These are phyloP conservation scores for Asterophora parasitica DNA, from an alignment of 768 basidiomycete species.

Conservation along the genomic window DNA sequence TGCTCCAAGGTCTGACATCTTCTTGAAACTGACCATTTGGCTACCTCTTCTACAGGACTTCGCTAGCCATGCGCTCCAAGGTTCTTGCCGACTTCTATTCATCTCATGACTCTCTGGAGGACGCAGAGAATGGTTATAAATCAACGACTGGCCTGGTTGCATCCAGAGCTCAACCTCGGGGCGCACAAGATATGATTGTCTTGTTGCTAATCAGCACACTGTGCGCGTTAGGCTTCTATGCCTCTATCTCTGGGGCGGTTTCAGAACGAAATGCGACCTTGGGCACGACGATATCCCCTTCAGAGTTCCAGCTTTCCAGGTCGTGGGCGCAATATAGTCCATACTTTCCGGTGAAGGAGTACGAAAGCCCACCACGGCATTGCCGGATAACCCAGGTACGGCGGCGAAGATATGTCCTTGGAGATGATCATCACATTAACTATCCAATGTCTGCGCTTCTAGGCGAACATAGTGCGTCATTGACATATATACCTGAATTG, in stretches of 20 bases:
- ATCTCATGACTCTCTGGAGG: not conserved
- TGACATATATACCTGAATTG: not conserved
- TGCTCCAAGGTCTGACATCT: too few relatives aligned
- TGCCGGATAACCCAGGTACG: constrained; percentile 57
- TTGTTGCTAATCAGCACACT: constrained; percentile 6
- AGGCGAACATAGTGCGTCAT: constrained; percentile 61
- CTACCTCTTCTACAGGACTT: too few relatives aligned
- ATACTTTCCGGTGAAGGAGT: constrained; percentile 44
- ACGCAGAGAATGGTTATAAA: not conserved
- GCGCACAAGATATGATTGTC: constrained; percentile 3
- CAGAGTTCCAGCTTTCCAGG: constrained; percentile 15
- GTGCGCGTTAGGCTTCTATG: constrained; percentile 7
- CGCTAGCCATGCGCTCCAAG: too few relatives aligned
- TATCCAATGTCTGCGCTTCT: not conserved
- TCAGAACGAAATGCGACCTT: not conserved
- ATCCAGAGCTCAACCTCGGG: not conserved
- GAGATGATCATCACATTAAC: not conserved
- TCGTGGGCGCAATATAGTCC: constrained; percentile 64
- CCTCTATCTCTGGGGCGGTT: not conserved
- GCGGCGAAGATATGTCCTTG: constrained; percentile 3
- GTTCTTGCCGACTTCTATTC: not conserved
- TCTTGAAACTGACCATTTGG: too few relatives aligned
- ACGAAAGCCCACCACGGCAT: constrained; percentile 38
- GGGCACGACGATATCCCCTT: not conserved
- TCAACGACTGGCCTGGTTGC: not conserved